Percentiles rank a stretch among this genome's conserved stretches.
Conservation (phyloP, 2,329 filamentous ascomycete species). For the Pseudonectria buxi region DNA sequence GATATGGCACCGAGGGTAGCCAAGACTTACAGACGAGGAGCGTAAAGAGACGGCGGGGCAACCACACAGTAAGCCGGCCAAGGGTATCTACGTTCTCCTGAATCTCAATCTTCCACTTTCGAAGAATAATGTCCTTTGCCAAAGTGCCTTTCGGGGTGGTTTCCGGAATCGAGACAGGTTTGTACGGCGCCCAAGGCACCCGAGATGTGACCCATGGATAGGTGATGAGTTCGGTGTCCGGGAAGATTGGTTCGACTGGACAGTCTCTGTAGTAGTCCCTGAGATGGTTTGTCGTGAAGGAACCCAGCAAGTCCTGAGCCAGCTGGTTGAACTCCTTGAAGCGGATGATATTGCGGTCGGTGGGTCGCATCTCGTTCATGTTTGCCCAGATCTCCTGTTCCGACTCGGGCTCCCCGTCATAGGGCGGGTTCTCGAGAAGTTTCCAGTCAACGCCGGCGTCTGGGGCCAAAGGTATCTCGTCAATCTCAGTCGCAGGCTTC, state of each 20-base stretch:
- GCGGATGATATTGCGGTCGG: slow-evolving; percentile 30
- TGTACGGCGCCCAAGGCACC: slow-evolving; percentile 36
- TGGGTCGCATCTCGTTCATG: slow-evolving; percentile 43
- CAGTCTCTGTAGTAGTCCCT: slow-evolving; percentile 30
- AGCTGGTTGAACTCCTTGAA: slow-evolving; percentile 37
- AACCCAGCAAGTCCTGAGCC: slow-evolving; percentile 29
- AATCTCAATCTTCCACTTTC: slow-evolving; percentile 44
- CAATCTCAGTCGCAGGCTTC: slow-evolving; percentile 9
- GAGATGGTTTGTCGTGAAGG: slow-evolving; percentile 44
- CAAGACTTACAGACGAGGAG: slow-evolving; percentile 38
- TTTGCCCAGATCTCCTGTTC: slow-evolving; percentile 35
- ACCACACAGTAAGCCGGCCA: slow-evolving; percentile 34
- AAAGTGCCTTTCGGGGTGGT: slow-evolving; percentile 33
- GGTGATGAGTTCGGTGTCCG: slow-evolving; percentile 3
- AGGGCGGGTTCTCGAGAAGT: slow-evolving; percentile 20
- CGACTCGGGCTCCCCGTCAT: slow-evolving; percentile 17
- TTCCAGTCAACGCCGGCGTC: slow-evolving; percentile 24
- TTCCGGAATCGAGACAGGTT: slow-evolving; percentile 7
- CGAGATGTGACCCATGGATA: slow-evolving; percentile 37
- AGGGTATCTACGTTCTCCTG: slow-evolving; percentile 37
- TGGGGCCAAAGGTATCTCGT: slow-evolving; percentile 10
- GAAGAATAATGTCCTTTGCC: slow-evolving; percentile 37
- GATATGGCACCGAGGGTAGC: not conserved
- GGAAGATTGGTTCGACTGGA: not conserved
- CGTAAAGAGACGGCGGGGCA: slow-evolving; percentile 35